These are phyloP conservation scores for Colletotrichum orchidophilum DNA, from an alignment of 2,329 filamentous ascomycete species.

Conservation along the genomic window DNA sequence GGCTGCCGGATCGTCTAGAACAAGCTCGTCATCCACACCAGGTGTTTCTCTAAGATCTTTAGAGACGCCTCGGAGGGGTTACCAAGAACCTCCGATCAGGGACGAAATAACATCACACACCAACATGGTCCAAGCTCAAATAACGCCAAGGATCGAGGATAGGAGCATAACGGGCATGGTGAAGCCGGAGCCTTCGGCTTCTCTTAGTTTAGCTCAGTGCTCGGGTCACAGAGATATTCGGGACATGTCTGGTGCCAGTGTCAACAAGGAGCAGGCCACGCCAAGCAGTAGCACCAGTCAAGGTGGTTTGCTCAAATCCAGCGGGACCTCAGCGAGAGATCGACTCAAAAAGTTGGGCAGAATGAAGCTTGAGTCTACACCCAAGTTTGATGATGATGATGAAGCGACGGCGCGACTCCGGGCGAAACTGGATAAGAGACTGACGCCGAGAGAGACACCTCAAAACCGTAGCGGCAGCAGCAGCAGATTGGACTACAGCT, in stretches of 20 bases:
- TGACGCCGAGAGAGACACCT: neutral
- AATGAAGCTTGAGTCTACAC: neutral
- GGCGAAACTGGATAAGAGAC: neutral
- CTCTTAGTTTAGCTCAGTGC: neutral
- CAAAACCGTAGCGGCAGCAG: neutral
- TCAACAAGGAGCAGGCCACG: conserved; percentile 4
- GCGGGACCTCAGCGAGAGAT: conserved; percentile 7
- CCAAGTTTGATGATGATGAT: conserved; percentile 13
- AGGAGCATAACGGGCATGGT: neutral
- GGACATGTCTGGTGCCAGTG: neutral
- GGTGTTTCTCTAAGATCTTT: neutral
- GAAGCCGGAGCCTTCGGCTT: conserved; percentile 1
- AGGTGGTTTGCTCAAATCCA: neutral
- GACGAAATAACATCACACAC: neutral
- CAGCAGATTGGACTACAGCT: neutral
- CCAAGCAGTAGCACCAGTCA: neutral
- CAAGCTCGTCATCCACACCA: neutral
- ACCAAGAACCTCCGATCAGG: neutral
- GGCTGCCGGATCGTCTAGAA: neutral
- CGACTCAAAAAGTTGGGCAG: conserved; percentile 2
- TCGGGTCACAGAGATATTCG: neutral
- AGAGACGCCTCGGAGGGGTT: neutral
- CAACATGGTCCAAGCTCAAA: neutral
- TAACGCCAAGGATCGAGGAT: neutral
- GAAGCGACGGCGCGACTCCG: neutral